phyloP scores from a whole-genome alignment of 495 filamentous ascomycete genomes.

The Aspergillus conjunctus region DNA sequence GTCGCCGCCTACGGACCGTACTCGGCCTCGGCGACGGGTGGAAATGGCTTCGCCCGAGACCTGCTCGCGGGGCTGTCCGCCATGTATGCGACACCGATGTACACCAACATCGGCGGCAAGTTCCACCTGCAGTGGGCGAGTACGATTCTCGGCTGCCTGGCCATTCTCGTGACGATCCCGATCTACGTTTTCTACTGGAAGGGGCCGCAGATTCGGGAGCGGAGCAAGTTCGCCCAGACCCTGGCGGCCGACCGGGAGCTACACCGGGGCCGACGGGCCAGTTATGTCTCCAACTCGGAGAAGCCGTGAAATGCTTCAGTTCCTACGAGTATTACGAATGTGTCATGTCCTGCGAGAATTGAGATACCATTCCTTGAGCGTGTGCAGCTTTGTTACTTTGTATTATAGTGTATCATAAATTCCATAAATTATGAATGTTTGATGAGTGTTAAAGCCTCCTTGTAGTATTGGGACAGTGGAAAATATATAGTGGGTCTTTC shows the following conservation, averaged over 20 bases:
- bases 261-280: slow-evolving; percentile 25
- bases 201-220: slow-evolving; percentile 44
- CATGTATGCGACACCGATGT: slow-evolving; percentile 50
- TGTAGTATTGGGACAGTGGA: no score
- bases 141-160: slow-evolving; percentile 43
- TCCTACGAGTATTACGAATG: no score
- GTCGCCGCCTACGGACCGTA: slow-evolving; percentile 78
- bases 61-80: slow-evolving; percentile 50
- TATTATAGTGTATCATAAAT: no score
- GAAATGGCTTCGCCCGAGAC: slow-evolving; percentile 59
- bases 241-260: slow-evolving; percentile 27
- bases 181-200: slow-evolving; percentile 55
- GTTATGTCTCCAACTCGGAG: slow-evolving; percentile 22
- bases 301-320: not conserved
- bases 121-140: slow-evolving; percentile 43
- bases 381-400: not conserved
- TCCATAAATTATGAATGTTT: no score
- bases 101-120: slow-evolving; percentile 35
- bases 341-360: no score
- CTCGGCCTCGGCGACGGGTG: slow-evolving; percentile 76
- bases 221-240: slow-evolving; percentile 48
- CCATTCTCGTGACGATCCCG: slow-evolving; percentile 45
- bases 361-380: not conserved
- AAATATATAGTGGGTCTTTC: no score
- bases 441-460: no score